Base-by-base conservation (phyloP, 768 basidiomycete species). In the Boletus barrowsii region DNA sequence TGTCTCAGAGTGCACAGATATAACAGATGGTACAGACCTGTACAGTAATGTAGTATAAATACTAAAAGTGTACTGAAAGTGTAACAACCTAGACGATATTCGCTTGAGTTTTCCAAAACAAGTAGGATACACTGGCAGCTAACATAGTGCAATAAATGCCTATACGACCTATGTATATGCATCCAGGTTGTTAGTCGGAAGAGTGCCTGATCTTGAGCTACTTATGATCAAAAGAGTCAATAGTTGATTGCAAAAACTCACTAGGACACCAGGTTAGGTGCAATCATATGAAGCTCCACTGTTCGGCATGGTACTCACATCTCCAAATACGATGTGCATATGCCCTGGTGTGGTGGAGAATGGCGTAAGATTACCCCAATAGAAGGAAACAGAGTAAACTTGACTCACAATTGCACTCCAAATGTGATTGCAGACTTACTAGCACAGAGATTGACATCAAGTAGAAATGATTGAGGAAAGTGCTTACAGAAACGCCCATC, bases 251-350 rank as follows among this genome's bases (percentile, higher is more conserved):
- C 63, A 56, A 49, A 68, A 68, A 49, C 72, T 73, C 44, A 73
- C 72, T 74, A 30, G 33, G 39, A 14, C 10, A 3, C 18, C 14
- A 39, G n/a, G 48, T 54, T 29, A 56, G 45, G 36, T 57, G 14
- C 1, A 48, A 30, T 30, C 11, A 42, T 13, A 22, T 22, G 22
- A 22, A 22, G 22, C 22, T 22, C 22, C 8, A 15, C 43, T 37
- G 3, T 22, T 22, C 22, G 3, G 22, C 22, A 3, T 22, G 22
- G 15, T 18, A 55, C 72, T 58, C 51, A 72, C 72, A 49, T 59
- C 67, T 72, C 73, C 73, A 73, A 55, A 73, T 65, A 29, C 72
- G 72, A 58, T 73, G 66, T 13, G 72, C 72, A 55, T 73, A 73
- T 56, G 66, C 67, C 62, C 72, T 73, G 20, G 48, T 50, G 26